Evolutionary conservation across 371 early-diverging fungal species (phyloP).

Genomic region (Mucor irregularis): DNA sequence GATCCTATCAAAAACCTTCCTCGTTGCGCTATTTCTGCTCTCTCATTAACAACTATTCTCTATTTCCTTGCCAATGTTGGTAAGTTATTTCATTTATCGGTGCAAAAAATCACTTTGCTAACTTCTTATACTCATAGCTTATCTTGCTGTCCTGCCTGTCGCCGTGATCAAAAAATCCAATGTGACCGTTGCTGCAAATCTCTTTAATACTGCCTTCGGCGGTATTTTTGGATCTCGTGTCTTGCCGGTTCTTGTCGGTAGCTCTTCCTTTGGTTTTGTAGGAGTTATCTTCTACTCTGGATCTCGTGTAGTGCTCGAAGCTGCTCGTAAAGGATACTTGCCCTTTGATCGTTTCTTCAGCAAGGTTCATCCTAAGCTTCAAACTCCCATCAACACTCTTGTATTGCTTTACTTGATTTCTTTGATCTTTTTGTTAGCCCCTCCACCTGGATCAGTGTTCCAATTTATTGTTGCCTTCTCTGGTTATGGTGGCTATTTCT

Average conservation of each 20-base stretch:
- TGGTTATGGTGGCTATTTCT: conserved; percentile 25
- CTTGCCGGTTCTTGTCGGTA: conserved; percentile 24
- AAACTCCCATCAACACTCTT: conserved; percentile 22
- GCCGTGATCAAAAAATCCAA: conserved; percentile 17
- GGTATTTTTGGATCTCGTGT: conserved; percentile 27
- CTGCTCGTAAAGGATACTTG: conserved; percentile 25
- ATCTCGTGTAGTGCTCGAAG: conserved; percentile 23
- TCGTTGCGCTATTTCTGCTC: conserved; percentile 24
- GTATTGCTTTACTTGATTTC: conserved; percentile 15
- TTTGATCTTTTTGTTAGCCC: conserved; percentile 23
- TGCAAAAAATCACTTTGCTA: background rate
- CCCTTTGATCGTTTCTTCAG: conserved; percentile 24
- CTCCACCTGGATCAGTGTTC: conserved; percentile 27
- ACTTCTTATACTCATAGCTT: conserved; percentile 5
- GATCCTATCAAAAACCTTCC: conserved; percentile 30
- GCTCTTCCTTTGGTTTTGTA: conserved; percentile 27
- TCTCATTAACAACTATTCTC: conserved; percentile 16
- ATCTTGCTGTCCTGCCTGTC: conserved; percentile 21
- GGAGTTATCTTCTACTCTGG: conserved; percentile 27
- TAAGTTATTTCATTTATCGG: too few relatives aligned
- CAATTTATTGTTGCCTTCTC: conserved; percentile 24
- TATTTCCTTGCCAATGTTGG: conserved; percentile 24
- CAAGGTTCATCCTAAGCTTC: conserved; percentile 21
- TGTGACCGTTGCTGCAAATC: conserved; percentile 25
- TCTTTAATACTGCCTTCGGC: conserved; percentile 27